Evolutionary conservation across 768 basidiomycete species (phyloP).

Genomic region (Lentinula lateritia): DNA sequence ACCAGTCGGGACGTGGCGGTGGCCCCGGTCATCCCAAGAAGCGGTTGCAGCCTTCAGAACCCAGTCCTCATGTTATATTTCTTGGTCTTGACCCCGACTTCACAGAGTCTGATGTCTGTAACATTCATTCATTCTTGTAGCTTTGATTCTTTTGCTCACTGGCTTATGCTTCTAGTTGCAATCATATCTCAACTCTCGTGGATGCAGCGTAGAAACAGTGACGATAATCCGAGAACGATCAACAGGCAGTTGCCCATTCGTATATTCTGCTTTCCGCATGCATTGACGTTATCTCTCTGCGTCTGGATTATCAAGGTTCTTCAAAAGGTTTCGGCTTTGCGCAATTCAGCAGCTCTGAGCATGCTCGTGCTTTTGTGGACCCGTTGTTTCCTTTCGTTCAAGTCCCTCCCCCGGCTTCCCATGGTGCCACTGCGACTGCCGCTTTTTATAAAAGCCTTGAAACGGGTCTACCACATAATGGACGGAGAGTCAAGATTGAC

Average conservation of each 20-base stretch:
- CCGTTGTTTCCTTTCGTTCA: slow-evolving; percentile 87
- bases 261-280: slow-evolving; percentile 55
- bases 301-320: slow-evolving; percentile 71
- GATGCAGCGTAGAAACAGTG: slow-evolving; percentile 77
- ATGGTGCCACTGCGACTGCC: slow-evolving; percentile 72
- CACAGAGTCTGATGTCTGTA: slow-evolving; percentile 81
- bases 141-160: slow-evolving; percentile 25
- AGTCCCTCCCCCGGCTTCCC: slow-evolving; percentile 87
- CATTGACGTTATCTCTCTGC: slow-evolving; percentile 71
- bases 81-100: slow-evolving; percentile 90
- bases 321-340: slow-evolving; percentile 98
- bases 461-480: slow-evolving; percentile 64
- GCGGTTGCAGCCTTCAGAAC: slow-evolving; percentile 76
- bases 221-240: slow-evolving; percentile 96
- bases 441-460: slow-evolving; percentile 74
- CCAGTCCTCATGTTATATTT: slow-evolving; percentile 92
- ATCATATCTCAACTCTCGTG: slow-evolving; percentile 65
- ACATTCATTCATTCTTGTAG: slow-evolving; percentile 20
- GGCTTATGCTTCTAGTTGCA: slow-evolving; percentile 52
- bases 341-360: slow-evolving; percentile 81
- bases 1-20: slow-evolving; percentile 35
- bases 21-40: slow-evolving; percentile 54
- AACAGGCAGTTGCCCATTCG: slow-evolving; percentile 91
- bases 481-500: slow-evolving; percentile 90
- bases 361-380: slow-evolving; percentile 87